Evolutionary conservation across 352 stramenopile genomes (phyloP), one percentile per base, ranked within the genome.

Genomic region (Pythium phragmitis): DNA sequence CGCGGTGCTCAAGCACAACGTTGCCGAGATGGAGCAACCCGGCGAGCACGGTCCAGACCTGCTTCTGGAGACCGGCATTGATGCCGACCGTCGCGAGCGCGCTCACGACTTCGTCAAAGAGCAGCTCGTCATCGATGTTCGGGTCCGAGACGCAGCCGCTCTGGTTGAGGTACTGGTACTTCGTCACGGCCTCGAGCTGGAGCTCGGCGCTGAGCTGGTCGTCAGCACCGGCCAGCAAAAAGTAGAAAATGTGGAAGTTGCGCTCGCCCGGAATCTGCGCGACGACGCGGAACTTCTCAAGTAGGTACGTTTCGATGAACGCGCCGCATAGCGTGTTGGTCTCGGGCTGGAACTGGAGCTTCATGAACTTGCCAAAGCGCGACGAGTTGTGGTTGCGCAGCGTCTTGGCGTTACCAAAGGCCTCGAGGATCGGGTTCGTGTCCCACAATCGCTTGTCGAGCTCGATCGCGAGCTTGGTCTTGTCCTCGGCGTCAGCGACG

Each of bases 331-430:
- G 82, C 47, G 82, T 82, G 68, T 90, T 88, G 28, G 72, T 79
- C 41, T 83, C 71, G 1, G 81, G 79, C 63, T 85, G 69, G 73
- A 96, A 96, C 73, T 96, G 84, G 42, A 96, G 75, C 79, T 95
- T 94, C 85, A 94, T 95, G 52, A 94, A 97, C 76, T 98, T 98
- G 30, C 95, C 94, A 63, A 98, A 98, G 37, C 95, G 91, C 63
- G 85, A 97, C 26, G 89, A 98, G 77, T 98, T 98, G 84, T 95
- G 85, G 76, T 98, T 99, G 33, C 93, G 83, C 30, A 98, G 62
- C 14, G 96, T 99, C 71, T 97, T 96, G 62, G 94, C 94, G 65
- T 99, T 99, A 30, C 96, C 96, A 73, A 98, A 98, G n/a, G 92
- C 92, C 71, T 99, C 96, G 4, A 98, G 75, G 49, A 96, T 94